A percentile compares a stretch with the other conserved stretches of the same genome.
These are phyloP conservation scores for Trichosanthes cucumerina DNA, from an alignment of 306 rosid species.

Conservation along the genomic window DNA sequence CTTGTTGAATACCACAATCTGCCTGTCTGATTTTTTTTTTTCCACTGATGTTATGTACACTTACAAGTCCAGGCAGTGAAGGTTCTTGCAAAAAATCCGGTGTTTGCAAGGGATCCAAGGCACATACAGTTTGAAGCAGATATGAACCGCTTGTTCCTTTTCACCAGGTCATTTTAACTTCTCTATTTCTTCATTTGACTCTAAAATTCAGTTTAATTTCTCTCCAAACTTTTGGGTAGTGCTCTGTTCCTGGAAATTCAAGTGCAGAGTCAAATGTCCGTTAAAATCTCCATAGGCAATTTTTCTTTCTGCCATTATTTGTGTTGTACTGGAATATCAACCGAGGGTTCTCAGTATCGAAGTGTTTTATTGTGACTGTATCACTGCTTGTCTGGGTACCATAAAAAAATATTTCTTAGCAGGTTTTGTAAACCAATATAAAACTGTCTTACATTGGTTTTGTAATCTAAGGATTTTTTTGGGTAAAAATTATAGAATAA, in stretches of 20 bases:
- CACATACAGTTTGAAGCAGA: conserved; percentile 69
- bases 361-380: background rate
- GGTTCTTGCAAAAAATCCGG: conserved; percentile 49
- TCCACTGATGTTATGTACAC: background rate
- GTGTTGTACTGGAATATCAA: background rate
- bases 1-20: background rate
- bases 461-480: background rate
- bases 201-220: background rate
- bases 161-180: conserved; percentile 43
- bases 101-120: conserved; percentile 58
- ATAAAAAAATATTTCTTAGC: background rate
- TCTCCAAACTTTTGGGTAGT: background rate
- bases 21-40: background rate
- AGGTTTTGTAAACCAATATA: background rate
- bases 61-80: conserved; percentile 44
- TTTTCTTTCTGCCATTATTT: background rate
- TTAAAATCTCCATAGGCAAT: background rate
- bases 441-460: background rate
- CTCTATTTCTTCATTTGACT: background rate
- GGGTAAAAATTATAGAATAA: background rate
- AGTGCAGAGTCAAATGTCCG: background rate
- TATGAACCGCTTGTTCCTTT: conserved; percentile 74
- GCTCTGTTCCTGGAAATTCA: background rate
- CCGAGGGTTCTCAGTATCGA: background rate
- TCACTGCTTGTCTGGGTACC: background rate